These are phyloP conservation scores for Stachybotrys elegans DNA, from an alignment of 2,329 filamentous ascomycete species.

Conservation along the genomic window DNA sequence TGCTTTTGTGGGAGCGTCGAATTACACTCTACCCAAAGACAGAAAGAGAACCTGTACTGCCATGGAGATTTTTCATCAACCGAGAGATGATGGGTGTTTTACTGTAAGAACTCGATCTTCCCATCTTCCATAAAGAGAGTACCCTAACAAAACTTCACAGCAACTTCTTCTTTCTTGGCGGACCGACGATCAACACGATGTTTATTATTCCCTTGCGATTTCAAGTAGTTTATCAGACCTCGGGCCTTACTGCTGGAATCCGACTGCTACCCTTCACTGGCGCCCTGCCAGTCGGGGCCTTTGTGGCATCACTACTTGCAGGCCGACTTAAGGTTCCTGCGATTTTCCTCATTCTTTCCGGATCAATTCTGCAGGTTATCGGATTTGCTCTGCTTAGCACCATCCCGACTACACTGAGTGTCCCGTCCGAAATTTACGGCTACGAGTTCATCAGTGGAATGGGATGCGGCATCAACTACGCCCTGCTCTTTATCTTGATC, in stretches of 20 bases:
- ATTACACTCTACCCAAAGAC: background rate
- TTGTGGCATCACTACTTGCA: background rate
- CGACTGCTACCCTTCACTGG: constrained; percentile 10
- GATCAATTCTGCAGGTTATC: background rate
- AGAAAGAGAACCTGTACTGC: background rate
- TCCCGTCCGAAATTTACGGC: background rate
- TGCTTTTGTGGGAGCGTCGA: background rate
- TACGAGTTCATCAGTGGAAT: background rate
- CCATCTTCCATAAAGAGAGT: background rate
- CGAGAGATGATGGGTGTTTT: background rate
- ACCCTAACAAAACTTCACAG: background rate
- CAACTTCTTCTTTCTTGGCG: constrained; percentile 1
- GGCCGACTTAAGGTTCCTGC: background rate
- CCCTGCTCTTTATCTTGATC: background rate
- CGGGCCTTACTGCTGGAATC: constrained; percentile 9
- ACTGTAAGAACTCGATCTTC: background rate
- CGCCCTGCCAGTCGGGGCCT: background rate
- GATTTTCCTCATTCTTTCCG: background rate
- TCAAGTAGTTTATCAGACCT: constrained; percentile 12
- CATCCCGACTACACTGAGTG: background rate
- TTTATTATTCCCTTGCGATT: constrained; percentile 14
- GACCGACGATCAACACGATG: constrained; percentile 3
- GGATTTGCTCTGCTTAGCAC: background rate
- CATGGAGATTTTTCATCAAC: background rate
- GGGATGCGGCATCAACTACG: background rate